Evolutionary conservation across 768 basidiomycete genomes (phyloP).

Genomic region (Xerocomellus amylosporus): DNA sequence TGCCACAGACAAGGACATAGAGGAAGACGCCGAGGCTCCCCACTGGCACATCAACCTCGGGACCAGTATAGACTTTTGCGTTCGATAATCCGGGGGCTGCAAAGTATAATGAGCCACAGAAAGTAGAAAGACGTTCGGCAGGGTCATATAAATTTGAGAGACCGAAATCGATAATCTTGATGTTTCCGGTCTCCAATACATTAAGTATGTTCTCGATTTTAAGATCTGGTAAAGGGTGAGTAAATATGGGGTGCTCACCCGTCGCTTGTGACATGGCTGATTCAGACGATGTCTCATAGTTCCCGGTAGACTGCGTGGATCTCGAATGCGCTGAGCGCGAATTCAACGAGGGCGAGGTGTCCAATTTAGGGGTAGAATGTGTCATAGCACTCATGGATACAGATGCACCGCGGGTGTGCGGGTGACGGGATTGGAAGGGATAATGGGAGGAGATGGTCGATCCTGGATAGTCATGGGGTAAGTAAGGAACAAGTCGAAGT

Average conservation of each 20-base stretch:
- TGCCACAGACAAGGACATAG: constrained; percentile 96
- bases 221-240: constrained; percentile 52
- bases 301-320: constrained; percentile 61
- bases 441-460: constrained; percentile 66
- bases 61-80: constrained; percentile 94
- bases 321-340: constrained; percentile 40
- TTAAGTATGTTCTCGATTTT: constrained; percentile 99
- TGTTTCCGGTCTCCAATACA: constrained; percentile 97
- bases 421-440: constrained; percentile 63
- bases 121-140: constrained; percentile 76
- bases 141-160: constrained; percentile 95
- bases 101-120: constrained; percentile 97
- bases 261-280: constrained; percentile 49
- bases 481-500: neutral
- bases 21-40: constrained; percentile 99
- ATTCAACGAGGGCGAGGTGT: constrained; percentile 38
- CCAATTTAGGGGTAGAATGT: constrained; percentile 37
- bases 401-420: constrained; percentile 40
- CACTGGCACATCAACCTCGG: constrained; percentile 98
- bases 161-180: constrained; percentile 99
- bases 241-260: constrained; percentile 21
- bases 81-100: constrained; percentile 97
- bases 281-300: constrained; percentile 54
- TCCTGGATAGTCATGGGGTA: constrained; percentile 38
- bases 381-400: constrained; percentile 42